A percentile compares a stretch with the other conserved stretches of the same genome.
These are phyloP conservation scores for Malania oleifera DNA, from an alignment of 164 flowering plant genomes.

Conservation along the genomic window DNA sequence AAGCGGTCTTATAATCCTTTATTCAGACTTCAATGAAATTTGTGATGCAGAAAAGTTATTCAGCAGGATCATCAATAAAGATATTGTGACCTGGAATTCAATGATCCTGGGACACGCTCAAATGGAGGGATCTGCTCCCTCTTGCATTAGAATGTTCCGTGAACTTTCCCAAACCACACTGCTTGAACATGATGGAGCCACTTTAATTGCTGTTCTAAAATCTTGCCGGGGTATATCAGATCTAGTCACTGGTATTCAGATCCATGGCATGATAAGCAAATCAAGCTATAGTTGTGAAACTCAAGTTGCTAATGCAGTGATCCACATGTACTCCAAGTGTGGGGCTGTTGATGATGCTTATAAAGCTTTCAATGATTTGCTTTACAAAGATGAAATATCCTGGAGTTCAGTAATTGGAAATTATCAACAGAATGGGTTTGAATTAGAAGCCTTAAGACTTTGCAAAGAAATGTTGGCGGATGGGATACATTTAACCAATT, in stretches of 20 bases:
- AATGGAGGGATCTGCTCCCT: constrained; percentile 10
- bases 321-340: constrained; percentile 25
- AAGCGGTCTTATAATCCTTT: constrained; percentile 19
- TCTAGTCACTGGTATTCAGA: constrained; percentile 19
- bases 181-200: constrained; percentile 19
- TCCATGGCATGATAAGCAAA: constrained; percentile 19
- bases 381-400: constrained; percentile 20
- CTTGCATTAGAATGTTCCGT: constrained; percentile 14
- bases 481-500: constrained; percentile 14
- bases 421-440: constrained; percentile 20
- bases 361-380: constrained; percentile 14
- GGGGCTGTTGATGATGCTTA: constrained; percentile 17
- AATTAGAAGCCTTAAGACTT: constrained; percentile 22
- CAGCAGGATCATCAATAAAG: constrained; percentile 12
- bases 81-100: constrained; percentile 24
- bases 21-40: constrained; percentile 13
- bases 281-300: constrained; percentile 9
- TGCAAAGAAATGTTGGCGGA: constrained; percentile 24
- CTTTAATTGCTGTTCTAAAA: constrained; percentile 21
- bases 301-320: constrained; percentile 19
- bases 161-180: constrained; percentile 9
- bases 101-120: constrained; percentile 26
- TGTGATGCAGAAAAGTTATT: constrained; percentile 17
- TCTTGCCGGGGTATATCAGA: constrained; percentile 13
- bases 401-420: constrained; percentile 28